Evolutionary conservation across 2,329 filamentous ascomycete species (phyloP), one percentile per base, ranked within the genome.

Genomic region (Calonectria pseudoturangicola): DNA sequence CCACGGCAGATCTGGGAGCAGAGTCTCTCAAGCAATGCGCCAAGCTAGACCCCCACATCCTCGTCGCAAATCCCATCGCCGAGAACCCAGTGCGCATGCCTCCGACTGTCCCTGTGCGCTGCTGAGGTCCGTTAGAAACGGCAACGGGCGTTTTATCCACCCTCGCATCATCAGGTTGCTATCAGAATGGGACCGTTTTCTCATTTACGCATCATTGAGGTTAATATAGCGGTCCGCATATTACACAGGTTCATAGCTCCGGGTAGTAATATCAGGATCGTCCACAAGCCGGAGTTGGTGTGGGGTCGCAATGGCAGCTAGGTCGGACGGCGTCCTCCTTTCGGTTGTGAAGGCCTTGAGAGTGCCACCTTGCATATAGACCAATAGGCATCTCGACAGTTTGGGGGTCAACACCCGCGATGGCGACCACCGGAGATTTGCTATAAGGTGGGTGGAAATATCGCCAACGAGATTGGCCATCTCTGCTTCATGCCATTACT

Each of bases 21-120:
- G 21, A 51, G 47, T 36, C 18, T 48, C 28, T 28, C 18, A 27
- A 16, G 43, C 41, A 68, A 16, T 15, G 67, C 48, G 56, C 69
- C 47, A 71, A 64, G 58, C 54, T 58, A 25, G 47, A 47, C 50
- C 73, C 71, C 74, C 74, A 65, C 71, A 73, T 72, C 68, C 33
- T 68, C 70, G 51, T 74, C 65, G 33, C 66, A 56, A 70, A 66
- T 65, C 58, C 47, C 71, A 73, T 36, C 63, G 71, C 72, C 71
- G 45, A 54, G 71, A 70, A 39, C 45, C 47, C 48, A 28, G 33
- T 36, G 33, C 33, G 47, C 64, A 43, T 56, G 64, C 25, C 36
- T 33, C 27, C 36, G 16, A 5, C 25, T 15, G 48, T 43, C 64
- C 16, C 64, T 36, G 33, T 66, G 33, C 48, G 21, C 36, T 51